A percentile compares a stretch with the other conserved stretches of the same genome.
These are phyloP conservation scores for Silene conica DNA, from an alignment of 148 eudicot species.

Conservation along the genomic window DNA sequence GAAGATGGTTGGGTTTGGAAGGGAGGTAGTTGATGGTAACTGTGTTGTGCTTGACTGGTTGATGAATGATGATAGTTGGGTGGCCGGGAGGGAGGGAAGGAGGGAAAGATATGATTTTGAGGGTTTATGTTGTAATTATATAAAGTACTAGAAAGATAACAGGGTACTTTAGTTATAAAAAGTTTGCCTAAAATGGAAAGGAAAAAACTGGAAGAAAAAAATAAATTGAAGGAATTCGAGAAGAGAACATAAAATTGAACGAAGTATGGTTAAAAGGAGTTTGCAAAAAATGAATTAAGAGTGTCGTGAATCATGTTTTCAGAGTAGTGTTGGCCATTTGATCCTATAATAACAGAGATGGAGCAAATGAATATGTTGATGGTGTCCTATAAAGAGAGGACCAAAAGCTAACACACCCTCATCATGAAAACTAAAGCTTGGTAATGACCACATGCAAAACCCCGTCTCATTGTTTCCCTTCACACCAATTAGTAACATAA, in stretches of 20 bases:
- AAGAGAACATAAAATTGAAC: neutral
- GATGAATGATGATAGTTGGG: neutral
- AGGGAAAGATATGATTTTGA: neutral
- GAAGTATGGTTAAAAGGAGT: neutral
- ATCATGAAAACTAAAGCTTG: neutral
- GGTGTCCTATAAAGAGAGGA: too few species aligned
- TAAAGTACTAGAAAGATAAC: too few species aligned
- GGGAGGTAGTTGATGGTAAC: neutral
- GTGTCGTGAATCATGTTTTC: too few species aligned
- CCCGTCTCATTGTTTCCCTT: neutral
- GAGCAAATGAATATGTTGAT: neutral
- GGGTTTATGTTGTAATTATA: neutral
- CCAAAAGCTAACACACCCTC: neutral
- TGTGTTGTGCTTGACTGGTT: neutral
- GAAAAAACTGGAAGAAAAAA: too few species aligned
- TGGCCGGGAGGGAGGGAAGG: neutral
- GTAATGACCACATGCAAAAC: neutral
- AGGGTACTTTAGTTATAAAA: neutral
- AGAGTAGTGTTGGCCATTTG: neutral
- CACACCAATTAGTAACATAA: neutral
- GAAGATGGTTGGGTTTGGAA: neutral
- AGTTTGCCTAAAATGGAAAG: neutral
- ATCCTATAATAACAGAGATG: neutral
- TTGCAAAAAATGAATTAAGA: neutral
- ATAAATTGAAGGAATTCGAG: neutral